Evolutionary conservation across 2,329 filamentous ascomycete genomes (phyloP), one percentile per base, ranked within the genome.

Genomic region (Ustulina deusta): DNA sequence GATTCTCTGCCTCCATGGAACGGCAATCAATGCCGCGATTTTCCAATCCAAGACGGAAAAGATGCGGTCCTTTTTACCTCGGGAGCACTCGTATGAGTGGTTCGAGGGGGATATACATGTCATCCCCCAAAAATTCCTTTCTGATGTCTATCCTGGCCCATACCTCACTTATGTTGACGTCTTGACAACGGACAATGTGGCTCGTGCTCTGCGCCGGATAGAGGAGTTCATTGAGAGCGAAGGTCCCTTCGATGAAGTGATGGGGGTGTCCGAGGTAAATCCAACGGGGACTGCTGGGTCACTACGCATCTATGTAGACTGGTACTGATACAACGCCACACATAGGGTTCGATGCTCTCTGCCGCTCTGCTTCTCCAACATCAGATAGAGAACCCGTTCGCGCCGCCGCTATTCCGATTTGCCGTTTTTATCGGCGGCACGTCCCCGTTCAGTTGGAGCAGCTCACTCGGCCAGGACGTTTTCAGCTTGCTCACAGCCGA

Each of bases 21-120:
- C 59, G 36, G 59, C 59, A 40, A 61, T 61, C 36, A 61, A 61
- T 27, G 49, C 59, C 49, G 44, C 48, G 9, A 32, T 61, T 29
- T 61, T 61, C 59, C 36, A 54, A 46, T 61, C 59, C 36, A 61
- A 61, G 49, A 61, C 59, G 7, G 59, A 61, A 46, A 61, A 61
- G 38, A 44, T 61, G 49, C 48, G 59, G 20, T 54, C 59, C 20
- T 55, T 54, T 20, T 36, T 61, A 34, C 59, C 59, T 54, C 36
- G 36, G 2, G 59, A 61, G n/a, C 55, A 61, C 29, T 54, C 48
- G 5, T 61, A 61, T 36, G 59, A 61, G 59, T 61, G 59, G 59
- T 36, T 61, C 9, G 59, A 61, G n/a, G 59, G 59, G 27, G n/a
- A 61, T 36, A 44, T 46, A 32, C 25, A 54, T 36, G 27, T 61